Conservation (phyloP, 495 filamentous ascomycete species). For the Neurospora sp. region DNA sequence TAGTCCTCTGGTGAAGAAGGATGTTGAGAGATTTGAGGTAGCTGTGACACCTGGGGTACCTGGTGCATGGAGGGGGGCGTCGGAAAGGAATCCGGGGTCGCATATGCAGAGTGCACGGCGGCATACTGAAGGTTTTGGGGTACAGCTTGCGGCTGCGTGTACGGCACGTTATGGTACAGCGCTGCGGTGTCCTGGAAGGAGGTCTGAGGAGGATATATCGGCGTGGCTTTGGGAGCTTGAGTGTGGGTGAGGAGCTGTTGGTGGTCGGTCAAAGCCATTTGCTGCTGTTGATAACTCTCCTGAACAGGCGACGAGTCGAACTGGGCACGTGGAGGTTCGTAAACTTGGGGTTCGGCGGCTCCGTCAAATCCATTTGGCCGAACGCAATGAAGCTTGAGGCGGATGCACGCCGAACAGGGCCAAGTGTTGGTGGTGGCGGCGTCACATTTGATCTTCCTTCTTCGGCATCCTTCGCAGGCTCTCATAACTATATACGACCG, state of each 20-base stretch:
- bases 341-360: conserved; percentile 39
- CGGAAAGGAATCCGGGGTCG: conserved; percentile 38
- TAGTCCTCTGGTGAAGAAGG: conserved; percentile 39
- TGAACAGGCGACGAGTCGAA: conserved; percentile 37
- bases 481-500: conserved; percentile 68
- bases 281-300: conserved; percentile 46
- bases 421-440: conserved; percentile 96
- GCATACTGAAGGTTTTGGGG: conserved; percentile 41
- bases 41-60: background rate
- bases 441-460: conserved; percentile 92
- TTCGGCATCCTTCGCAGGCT: conserved; percentile 91
- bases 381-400: conserved; percentile 86
- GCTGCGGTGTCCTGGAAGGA: conserved; percentile 30
- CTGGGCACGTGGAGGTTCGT: conserved; percentile 35
- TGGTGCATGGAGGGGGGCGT: conserved; percentile 41
- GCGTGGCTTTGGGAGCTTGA: conserved; percentile 23
- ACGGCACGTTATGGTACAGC: conserved; percentile 37
- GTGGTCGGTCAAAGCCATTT: conserved; percentile 29
- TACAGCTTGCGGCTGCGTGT: conserved; percentile 32
- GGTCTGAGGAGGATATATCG: conserved; percentile 29
- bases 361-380: conserved; percentile 87
- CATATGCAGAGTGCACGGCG: conserved; percentile 35
- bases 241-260: conserved; percentile 27
- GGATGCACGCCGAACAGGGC: conserved; percentile 91
- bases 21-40: conserved; percentile 20